A percentile compares a stretch with the other conserved stretches of the same genome.
phyloP scores from a whole-genome alignment of 2,329 filamentous ascomycete species.

The Macroventuria anomochaeta region DNA sequence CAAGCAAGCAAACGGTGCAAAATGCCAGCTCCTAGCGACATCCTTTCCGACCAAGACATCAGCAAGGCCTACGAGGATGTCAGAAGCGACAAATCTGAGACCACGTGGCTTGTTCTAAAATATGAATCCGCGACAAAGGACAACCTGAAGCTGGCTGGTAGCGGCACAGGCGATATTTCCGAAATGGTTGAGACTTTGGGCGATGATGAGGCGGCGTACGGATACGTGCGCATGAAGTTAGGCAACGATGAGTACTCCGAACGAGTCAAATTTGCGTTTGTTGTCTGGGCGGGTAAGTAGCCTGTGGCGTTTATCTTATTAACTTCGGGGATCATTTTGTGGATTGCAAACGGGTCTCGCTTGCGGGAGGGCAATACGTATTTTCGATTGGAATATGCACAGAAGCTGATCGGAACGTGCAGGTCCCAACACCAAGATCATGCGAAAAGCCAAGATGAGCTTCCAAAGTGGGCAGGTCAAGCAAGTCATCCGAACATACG shows the following conservation, averaged over 20 bases:
- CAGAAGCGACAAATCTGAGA: slow-evolving; percentile 68
- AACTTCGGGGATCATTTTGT: background rate
- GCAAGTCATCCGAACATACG: slow-evolving; percentile 68
- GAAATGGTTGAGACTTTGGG: slow-evolving; percentile 66
- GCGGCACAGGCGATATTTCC: slow-evolving; percentile 65
- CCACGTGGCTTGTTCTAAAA: slow-evolving; percentile 72
- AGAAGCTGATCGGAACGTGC: background rate
- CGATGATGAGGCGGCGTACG: slow-evolving; percentile 68
- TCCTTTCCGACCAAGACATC: slow-evolving; percentile 60
- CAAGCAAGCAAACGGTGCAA: slow-evolving; percentile 1
- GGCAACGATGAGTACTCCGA: slow-evolving; percentile 74
- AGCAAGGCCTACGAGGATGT: slow-evolving; percentile 70
- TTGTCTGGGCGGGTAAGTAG: slow-evolving; percentile 70
- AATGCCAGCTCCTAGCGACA: slow-evolving; percentile 41
- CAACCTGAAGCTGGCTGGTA: slow-evolving; percentile 62
- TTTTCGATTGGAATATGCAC: background rate
- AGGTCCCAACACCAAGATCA: slow-evolving; percentile 63
- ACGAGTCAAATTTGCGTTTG: slow-evolving; percentile 71
- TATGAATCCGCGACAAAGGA: slow-evolving; percentile 58
- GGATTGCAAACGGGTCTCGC: no score
- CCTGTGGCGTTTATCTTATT: background rate
- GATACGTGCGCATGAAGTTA: slow-evolving; percentile 65
- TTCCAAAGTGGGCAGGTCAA: slow-evolving; percentile 72
- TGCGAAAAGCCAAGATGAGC: slow-evolving; percentile 72
- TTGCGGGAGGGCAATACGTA: background rate